Percentiles rank a stretch among this genome's conserved stretches.
These are phyloP conservation scores for Triadica sebifera DNA, from an alignment of 345 rosid species.

Conservation along the genomic window DNA sequence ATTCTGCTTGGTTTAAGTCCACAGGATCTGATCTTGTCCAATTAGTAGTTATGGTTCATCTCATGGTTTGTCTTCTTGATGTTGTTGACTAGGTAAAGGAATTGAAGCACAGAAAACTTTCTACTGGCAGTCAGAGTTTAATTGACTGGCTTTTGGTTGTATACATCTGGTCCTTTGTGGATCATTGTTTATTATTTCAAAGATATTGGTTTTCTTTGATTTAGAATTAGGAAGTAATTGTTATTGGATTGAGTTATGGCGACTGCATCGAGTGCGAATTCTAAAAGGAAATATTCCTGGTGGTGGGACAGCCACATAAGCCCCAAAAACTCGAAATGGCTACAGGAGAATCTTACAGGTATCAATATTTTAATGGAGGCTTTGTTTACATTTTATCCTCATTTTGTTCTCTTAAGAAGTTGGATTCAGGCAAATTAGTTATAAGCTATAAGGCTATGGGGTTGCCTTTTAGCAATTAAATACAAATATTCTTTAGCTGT, in stretches of 20 bases:
- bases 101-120: constrained; percentile 6
- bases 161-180: constrained; percentile 8
- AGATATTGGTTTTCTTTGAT: constrained; percentile 6
- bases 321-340: constrained; percentile 98
- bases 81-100: constrained; percentile 21
- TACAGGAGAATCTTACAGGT: constrained; percentile 95
- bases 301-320: constrained; percentile 99
- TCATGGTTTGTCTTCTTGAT: constrained; percentile 11
- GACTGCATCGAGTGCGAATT: constrained; percentile 36
- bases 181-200: constrained; percentile 2
- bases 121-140: constrained; percentile 2
- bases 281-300: constrained; percentile 81
- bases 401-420: background rate
- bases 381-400: background rate
- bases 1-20: constrained; percentile 14
- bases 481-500: no score
- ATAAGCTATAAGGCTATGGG: no score
- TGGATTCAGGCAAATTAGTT: background rate
- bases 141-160: constrained; percentile 13
- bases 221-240: constrained; percentile 17
- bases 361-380: no score
- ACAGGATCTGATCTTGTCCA: constrained; percentile 20
- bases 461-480: no score
- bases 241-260: constrained; percentile 47
- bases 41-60: background rate